Conservation (phyloP, 441 rosid genomes). For the Aquilaria agallochum region DNA sequence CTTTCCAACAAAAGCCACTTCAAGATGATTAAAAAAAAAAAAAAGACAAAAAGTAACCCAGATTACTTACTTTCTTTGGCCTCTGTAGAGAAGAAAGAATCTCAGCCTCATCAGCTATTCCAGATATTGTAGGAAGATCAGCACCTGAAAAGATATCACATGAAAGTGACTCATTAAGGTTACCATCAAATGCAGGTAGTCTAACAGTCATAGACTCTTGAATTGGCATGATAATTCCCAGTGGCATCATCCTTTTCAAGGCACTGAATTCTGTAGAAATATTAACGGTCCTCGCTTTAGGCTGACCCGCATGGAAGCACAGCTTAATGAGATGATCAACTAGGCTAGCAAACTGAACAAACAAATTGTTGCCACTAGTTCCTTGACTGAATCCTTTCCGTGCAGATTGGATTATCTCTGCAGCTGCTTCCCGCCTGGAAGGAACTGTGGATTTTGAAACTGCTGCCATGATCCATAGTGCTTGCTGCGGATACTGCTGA, state of each 20-base stretch:
- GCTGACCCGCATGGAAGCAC: conserved; percentile 94
- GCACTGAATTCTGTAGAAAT: conserved; percentile 97
- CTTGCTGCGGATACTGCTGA: conserved; percentile 91
- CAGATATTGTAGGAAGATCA: conserved; percentile 89
- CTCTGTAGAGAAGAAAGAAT: conserved; percentile 98
- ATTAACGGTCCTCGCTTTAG: conserved; percentile 79
- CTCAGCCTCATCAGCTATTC: conserved; percentile 97
- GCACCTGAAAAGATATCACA: conserved; percentile 71
- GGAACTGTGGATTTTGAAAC: conserved; percentile 96
- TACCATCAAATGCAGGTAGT: conserved; percentile 60
- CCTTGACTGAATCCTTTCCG: conserved; percentile 77
- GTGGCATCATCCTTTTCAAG: conserved; percentile 97
- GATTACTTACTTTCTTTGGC: conserved; percentile 76
- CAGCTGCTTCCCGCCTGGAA: conserved; percentile 94
- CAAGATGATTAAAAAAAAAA: too few relatives aligned
- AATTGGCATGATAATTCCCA: conserved; percentile 91
- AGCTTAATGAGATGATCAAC: conserved; percentile 88
- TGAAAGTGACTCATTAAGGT: conserved; percentile 44
- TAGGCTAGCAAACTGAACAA: conserved; percentile 87
- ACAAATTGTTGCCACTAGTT: conserved; percentile 71
- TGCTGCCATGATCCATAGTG: conserved; percentile 97
- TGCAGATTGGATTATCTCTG: conserved; percentile 94
- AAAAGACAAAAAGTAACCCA: background rate
- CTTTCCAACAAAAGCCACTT: too few relatives aligned
- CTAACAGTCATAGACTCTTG: conserved; percentile 94